Evolutionary conservation across 2,329 filamentous ascomycete species (phyloP).

Genomic region (Coleophoma crateriformis): DNA sequence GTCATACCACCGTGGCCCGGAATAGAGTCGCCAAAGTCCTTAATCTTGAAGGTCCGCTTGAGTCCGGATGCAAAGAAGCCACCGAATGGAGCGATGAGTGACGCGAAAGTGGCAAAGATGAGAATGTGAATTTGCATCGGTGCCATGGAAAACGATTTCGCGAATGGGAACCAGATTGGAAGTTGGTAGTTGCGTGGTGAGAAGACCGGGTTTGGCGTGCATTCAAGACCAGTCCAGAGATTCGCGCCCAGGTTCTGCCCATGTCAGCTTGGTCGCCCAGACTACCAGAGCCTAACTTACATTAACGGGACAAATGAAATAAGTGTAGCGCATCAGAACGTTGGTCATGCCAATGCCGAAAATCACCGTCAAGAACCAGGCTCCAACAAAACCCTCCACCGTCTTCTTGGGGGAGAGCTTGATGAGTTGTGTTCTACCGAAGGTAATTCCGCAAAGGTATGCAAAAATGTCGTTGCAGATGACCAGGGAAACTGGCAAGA

Average conservation of each 20-base stretch:
- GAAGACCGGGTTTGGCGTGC: slow-evolving; percentile 89
- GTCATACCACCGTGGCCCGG: slow-evolving; percentile 97
- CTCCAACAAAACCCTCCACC: slow-evolving; percentile 92
- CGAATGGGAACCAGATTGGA: slow-evolving; percentile 65
- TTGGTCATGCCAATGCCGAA: slow-evolving; percentile 80
- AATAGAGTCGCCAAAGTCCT: slow-evolving; percentile 98
- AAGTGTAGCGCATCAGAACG: slow-evolving; percentile 82
- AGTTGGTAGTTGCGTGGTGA: slow-evolving; percentile 69
- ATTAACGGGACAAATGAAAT: slow-evolving; percentile 97
- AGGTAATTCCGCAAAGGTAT: slow-evolving; percentile 95
- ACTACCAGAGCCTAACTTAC: slow-evolving; percentile 35
- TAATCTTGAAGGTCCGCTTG: slow-evolving; percentile 99
- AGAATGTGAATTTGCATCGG: slow-evolving; percentile 94
- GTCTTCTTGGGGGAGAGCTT: slow-evolving; percentile 99
- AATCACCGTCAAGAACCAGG: slow-evolving; percentile 90
- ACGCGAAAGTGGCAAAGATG: slow-evolving; percentile 87
- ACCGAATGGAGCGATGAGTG: slow-evolving; percentile 92
- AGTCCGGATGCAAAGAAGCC: slow-evolving; percentile 97
- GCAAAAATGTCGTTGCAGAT: slow-evolving; percentile 99
- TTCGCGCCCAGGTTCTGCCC: slow-evolving; percentile 78
- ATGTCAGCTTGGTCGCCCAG: slow-evolving; percentile 9
- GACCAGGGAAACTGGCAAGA: slow-evolving; percentile 87
- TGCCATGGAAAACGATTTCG: slow-evolving; percentile 68
- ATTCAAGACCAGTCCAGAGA: slow-evolving; percentile 83
- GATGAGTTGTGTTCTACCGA: slow-evolving; percentile 93